These are phyloP conservation scores for Coprinellus aureogranulatus DNA, from an alignment of 768 basidiomycete genomes.

Conservation along the genomic window DNA sequence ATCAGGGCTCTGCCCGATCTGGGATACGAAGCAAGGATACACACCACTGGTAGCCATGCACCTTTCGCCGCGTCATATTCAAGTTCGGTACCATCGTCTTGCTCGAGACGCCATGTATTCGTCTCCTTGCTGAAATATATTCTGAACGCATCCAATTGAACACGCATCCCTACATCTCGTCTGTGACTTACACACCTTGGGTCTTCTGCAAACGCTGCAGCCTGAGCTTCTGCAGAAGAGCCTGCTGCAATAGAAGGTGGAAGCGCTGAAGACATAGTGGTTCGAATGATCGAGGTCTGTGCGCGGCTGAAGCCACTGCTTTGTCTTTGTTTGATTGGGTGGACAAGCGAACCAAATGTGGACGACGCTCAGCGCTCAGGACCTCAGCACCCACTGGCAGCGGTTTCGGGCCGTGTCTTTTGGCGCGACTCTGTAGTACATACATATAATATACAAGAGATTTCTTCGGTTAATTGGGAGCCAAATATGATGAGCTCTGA, in stretches of 20 bases:
- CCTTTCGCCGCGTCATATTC: conserved; percentile 81
- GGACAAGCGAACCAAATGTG: too few species aligned
- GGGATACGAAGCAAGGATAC: conserved; percentile 35
- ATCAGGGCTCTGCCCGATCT: too few species aligned
- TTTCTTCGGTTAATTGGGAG: too few species aligned
- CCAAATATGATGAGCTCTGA: too few species aligned
- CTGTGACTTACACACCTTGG: conserved; percentile 46
- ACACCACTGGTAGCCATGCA: conserved; percentile 81
- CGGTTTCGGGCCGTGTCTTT: too few species aligned
- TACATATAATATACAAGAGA: too few species aligned
- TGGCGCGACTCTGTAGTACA: too few species aligned
- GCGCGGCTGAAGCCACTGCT: background rate
- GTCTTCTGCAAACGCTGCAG: conserved; percentile 75
- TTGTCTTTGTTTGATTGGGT: background rate
- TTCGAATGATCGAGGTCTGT: background rate
- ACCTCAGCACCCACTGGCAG: too few species aligned
- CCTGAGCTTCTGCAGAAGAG: conserved; percentile 53
- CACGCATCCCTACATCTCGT: conserved; percentile 17
- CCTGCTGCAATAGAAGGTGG: conserved; percentile 52
- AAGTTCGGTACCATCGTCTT: conserved; percentile 85
- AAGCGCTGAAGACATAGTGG: conserved; percentile 38
- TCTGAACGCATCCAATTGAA: conserved; percentile 30
- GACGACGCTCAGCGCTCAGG: too few species aligned
- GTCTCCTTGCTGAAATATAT: conserved; percentile 76
- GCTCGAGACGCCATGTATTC: conserved; percentile 85